Evolutionary conservation across 768 basidiomycete genomes (phyloP), one percentile per base, ranked within the genome.

Genomic region (Russula griseocarnosa): DNA sequence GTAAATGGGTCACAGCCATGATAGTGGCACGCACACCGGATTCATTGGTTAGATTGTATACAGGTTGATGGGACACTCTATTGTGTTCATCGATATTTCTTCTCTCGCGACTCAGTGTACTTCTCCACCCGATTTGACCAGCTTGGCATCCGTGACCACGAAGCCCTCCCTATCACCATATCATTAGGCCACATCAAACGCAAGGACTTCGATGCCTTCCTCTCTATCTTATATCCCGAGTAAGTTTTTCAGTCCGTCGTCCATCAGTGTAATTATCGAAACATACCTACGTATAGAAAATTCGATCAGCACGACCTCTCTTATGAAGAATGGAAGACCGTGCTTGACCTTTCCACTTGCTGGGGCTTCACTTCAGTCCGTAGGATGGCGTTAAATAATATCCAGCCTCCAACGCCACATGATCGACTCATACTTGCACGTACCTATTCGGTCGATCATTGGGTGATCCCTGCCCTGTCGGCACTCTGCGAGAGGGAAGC

Each of bases 341-440:
- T 73, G 26, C 66, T 73, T 36, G 50, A 69, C 32, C 49, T 71
- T 30, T 68, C 71, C 3, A 63, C 70, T 64, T 73, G 18, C 51
- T 79, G 34, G 76, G 73, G 58, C 56, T 73, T 64, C 62, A 72
- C 61, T 34, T 66, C 58, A 52, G 70, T 67, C 67, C 76, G 62
- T 66, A 53, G 26, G 58, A 40, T 55, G 16, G 53, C 62, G 1
- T 11, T 66, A 16, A 30, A 16, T 10, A 26, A 44, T 2, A 58
- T 64, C 13, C 10, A 44, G 0, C 62, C 62, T 3, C 52, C 58
- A 24, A 47, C 62, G 1, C 26, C 61, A 26, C 16, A 44, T 36
- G 61, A 66, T 24, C 55, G 24, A 13, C 66, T 66, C 9, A 0
- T 52, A 5, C 66, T 66, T 5, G 62, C 56, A 1, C 66, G 66